A percentile compares a stretch with the other conserved stretches of the same genome.
Evolutionary conservation across 306 rosid species (phyloP).

Genomic region (Corylus avellana): DNA sequence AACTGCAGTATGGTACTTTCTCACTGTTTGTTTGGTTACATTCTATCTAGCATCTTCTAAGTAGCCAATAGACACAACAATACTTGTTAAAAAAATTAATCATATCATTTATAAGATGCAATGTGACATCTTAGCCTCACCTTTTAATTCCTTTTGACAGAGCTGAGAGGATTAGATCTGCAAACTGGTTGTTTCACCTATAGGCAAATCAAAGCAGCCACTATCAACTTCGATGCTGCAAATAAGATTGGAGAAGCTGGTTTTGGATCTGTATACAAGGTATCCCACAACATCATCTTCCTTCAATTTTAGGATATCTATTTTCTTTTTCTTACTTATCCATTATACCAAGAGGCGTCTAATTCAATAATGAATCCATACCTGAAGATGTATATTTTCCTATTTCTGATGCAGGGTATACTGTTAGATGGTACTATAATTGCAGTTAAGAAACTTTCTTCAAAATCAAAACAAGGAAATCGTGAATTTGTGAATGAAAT

Average conservation of each 20-base stretch:
- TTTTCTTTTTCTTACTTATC: background rate
- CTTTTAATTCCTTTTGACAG: too few relatives aligned
- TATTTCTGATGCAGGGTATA: slow-evolving; percentile 38
- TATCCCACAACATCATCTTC: slow-evolving; percentile 16
- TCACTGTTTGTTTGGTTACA: too few relatives aligned
- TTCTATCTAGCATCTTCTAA: too few relatives aligned
- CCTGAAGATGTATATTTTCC: background rate
- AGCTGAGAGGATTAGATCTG: slow-evolving; percentile 4
- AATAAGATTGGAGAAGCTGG: slow-evolving; percentile 82
- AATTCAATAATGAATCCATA: background rate
- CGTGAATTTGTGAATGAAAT: slow-evolving; percentile 58
- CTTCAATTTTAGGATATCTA: background rate
- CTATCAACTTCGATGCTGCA: slow-evolving; percentile 48
- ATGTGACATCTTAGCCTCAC: too few relatives aligned
- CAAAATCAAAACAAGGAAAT: slow-evolving; percentile 52
- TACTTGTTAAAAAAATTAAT: too few relatives aligned
- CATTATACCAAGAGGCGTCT: background rate
- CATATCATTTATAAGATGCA: too few relatives aligned
- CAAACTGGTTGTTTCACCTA: slow-evolving; percentile 23
- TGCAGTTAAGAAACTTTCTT: slow-evolving; percentile 61
- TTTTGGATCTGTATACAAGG: slow-evolving; percentile 78
- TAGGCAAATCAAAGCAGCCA: slow-evolving; percentile 43
- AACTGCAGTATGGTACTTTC: too few relatives aligned
- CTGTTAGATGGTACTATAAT: slow-evolving; percentile 50
- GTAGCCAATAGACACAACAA: too few relatives aligned